Base-by-base conservation (phyloP, 306 rosid genomes). In the Cicer judaicum region DNA sequence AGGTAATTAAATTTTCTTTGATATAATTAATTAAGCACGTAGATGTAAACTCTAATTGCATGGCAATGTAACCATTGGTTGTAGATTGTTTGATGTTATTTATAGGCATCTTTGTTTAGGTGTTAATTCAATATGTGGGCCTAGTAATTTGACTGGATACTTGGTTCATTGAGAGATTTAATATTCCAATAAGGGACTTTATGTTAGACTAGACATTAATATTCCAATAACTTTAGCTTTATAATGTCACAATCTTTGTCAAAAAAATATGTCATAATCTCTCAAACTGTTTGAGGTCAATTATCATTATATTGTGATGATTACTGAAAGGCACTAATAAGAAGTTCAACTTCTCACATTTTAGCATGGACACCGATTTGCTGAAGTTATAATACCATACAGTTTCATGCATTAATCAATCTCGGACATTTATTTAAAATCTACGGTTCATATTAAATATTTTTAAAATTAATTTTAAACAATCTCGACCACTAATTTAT, bases 11-110 rank as follows among this genome's bases (percentile, higher is more conserved):
- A 16, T 79, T 76, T 38, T 53, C 36, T 62, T 75, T 66, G 19
- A 64, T 57, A 46, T 57, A 46, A 34, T 64, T 11, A 44, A 66
- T 78, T 72, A 75, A 74, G 56, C 10, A 82, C 78, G 86, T 83
- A 85, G 80, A 69, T 68, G 78, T 73, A 73, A 81, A 76, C 80
- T 68, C 79, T 76, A 66, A 79, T 81, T 85, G 73, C 84, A 85
- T 85, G 86, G 78, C 72, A 42, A 52, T 79, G 80, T 56, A 48
- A 72, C 75, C 49, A 60, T 54, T n/a, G 55, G 46, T 56, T 44
- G 73, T 55, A 67, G 80, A 74, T 74, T 78, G 50, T 70, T 76
- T 65, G 36, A 71, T 70, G 70, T 59, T 76, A 82, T 72, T 72
- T 60, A 47, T n/a, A 10, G 69, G 19, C 68, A 63, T 39, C 14